Base-by-base conservation (phyloP, 352 stramenopile genomes). In the Globisporangium cylindrosporum region DNA sequence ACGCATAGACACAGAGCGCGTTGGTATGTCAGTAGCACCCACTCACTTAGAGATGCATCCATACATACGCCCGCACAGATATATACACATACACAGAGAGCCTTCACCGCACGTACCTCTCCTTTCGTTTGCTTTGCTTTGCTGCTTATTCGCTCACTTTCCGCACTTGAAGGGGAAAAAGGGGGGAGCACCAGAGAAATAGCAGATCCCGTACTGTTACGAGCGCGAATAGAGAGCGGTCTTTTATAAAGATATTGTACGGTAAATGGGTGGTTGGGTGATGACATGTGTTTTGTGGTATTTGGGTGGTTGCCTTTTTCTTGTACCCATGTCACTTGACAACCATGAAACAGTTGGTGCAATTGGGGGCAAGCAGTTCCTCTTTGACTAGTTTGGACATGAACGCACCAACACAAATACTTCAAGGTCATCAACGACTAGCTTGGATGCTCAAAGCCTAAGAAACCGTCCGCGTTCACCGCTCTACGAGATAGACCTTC, bases 161-260 rank as follows among this genome's bases (percentile, higher is more conserved):
- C 29, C 55, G 27, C 55, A 60, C 55, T 46, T 60, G 55, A 60
- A 60, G 55, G 55, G 25, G 54, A 41, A 60, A 57, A 60, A 60
- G 55, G 55, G 55, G 55, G 55, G 55, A 60, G 55, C 55, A 60
- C 29, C 55, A 60, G 55, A 60, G 55, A 60, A 60, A 46, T 22
- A 49, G 10, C 36, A 15, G 41, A 48, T 48, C 12, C 9, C 15
- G 14, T 49, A 22, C 43, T 14, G 41, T 49, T 49, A 6, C 2
- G 1, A 14, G 4, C 10, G 15, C 15, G 7, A 22, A 49, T 49
- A 49, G 7, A 49, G 43, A 0, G 15, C 43, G 43, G 15, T 10
- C 43, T 6, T 49, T 22, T 49, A 22, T 49, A 32, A 32, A 32
- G 29, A 32, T 32, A 29, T 6, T 0, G 0, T 32, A 32, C 29